Percentiles rank a stretch among this genome's conserved stretches.
Conservation (phyloP, 2,329 filamentous ascomycete species). For the Ceratocystis ficicola region DNA sequence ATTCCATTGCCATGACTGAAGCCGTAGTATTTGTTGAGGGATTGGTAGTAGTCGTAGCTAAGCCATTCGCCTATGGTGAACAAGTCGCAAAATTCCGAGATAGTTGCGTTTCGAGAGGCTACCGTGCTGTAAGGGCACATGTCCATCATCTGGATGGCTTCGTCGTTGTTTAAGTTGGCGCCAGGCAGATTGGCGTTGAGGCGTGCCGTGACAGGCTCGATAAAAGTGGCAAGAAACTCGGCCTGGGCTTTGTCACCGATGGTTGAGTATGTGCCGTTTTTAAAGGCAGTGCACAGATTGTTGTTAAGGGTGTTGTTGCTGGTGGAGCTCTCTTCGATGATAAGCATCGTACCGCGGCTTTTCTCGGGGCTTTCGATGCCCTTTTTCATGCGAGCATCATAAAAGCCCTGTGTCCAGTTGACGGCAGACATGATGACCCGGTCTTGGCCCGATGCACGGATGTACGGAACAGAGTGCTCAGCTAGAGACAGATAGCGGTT, state of each 20-base stretch:
- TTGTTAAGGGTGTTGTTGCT: slow-evolving; percentile 77
- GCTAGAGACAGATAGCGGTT: slow-evolving; percentile 56
- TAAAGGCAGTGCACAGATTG: slow-evolving; percentile 57
- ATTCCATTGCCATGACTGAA: slow-evolving; percentile 65
- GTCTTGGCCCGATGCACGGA: slow-evolving; percentile 56
- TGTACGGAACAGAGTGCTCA: slow-evolving; percentile 48
- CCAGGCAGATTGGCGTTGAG: slow-evolving; percentile 58
- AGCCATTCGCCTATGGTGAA: slow-evolving; percentile 65
- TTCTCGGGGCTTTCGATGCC: slow-evolving; percentile 29
- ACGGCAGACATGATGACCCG: slow-evolving; percentile 63
- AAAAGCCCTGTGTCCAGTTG: slow-evolving; percentile 66
- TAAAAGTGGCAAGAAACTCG: slow-evolving; percentile 51
- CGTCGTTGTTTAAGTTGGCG: slow-evolving; percentile 48
- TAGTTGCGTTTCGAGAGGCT: slow-evolving; percentile 39
- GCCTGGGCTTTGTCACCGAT: slow-evolving; percentile 41
- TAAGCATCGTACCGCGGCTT: slow-evolving; percentile 45
- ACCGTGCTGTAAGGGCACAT: slow-evolving; percentile 77
- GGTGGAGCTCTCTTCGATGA: slow-evolving; percentile 53
- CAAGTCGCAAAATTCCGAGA: slow-evolving; percentile 63
- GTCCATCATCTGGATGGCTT: slow-evolving; percentile 70
- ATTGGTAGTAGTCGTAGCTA: slow-evolving; percentile 68
- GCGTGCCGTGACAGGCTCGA: slow-evolving; percentile 53
- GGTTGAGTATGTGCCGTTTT: slow-evolving; percentile 41
- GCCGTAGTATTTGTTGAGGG: slow-evolving; percentile 74
- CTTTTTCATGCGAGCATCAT: slow-evolving; percentile 35